phyloP scores from a whole-genome alignment of 129 eudicot species.

The Escallonia herrerae region DNA sequence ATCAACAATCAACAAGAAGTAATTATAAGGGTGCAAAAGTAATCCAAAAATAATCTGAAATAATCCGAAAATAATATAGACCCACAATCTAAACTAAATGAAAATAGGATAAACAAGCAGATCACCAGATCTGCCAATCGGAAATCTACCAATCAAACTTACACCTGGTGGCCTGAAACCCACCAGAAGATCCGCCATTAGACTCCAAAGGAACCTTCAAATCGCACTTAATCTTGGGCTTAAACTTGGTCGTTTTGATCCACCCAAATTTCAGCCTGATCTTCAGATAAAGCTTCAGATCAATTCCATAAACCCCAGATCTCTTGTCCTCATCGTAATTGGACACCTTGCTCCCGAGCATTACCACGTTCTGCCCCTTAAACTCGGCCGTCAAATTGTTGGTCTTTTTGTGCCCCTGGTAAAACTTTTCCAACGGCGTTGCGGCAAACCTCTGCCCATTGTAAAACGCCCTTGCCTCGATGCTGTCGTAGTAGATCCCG shows the following conservation, averaged over 20 bases:
- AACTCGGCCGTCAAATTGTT: slow-evolving; percentile 22
- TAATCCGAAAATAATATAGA: too few species aligned
- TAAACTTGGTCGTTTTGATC: slow-evolving; percentile 47
- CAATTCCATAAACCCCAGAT: slow-evolving; percentile 37
- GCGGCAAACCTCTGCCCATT: slow-evolving; percentile 36
- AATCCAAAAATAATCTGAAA: too few species aligned
- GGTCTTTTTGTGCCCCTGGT: slow-evolving; percentile 58
- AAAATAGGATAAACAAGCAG: too few species aligned
- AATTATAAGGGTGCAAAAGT: too few species aligned
- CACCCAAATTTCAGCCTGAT: slow-evolving; percentile 47
- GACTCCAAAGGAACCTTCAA: slow-evolving; percentile 54
- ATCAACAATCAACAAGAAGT: too few species aligned
- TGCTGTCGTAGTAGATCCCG: slow-evolving; percentile 55
- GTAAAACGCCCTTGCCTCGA: slow-evolving; percentile 46
- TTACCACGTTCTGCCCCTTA: slow-evolving; percentile 34
- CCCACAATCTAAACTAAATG: too few species aligned
- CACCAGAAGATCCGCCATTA: slow-evolving; percentile 26
- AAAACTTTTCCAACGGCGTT: slow-evolving; percentile 26
- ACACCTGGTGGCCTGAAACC: slow-evolving; percentile 39
- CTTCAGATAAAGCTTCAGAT: slow-evolving; percentile 51
- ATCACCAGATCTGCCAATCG: too few species aligned
- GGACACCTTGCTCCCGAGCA: slow-evolving; percentile 5
- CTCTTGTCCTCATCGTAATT: slow-evolving; percentile 27
- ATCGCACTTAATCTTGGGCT: slow-evolving; percentile 61
- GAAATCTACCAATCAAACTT: slow-evolving; percentile 46